Conservation (phyloP, 495 filamentous ascomycete genomes). For the Xylaria telfairii region DNA sequence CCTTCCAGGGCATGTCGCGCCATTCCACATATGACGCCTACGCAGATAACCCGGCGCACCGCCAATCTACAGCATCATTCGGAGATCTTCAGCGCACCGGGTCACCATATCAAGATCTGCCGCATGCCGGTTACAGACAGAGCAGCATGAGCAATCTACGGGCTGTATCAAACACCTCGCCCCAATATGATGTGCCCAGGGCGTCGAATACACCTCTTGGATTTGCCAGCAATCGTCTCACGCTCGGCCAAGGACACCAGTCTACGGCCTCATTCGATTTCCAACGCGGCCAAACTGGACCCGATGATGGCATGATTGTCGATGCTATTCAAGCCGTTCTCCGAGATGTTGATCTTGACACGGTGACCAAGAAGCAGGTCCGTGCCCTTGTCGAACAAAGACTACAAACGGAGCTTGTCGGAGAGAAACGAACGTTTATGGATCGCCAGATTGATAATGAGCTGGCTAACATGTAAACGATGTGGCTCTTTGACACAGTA, state of each 20-base stretch:
- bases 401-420: constrained; percentile 82
- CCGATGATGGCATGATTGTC: constrained; percentile 76
- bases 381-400: constrained; percentile 89
- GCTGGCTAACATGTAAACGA: constrained; percentile 88
- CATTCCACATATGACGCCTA: constrained; percentile 46
- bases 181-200: constrained; percentile 36
- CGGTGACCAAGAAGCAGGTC: constrained; percentile 97
- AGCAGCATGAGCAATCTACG: constrained; percentile 48
- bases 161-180: constrained; percentile 39
- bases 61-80: constrained; percentile 59
- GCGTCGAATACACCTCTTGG: constrained; percentile 50
- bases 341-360: constrained; percentile 91
- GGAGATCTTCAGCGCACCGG: constrained; percentile 50
- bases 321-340: constrained; percentile 84
- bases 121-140: constrained; percentile 38
- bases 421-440: constrained; percentile 82
- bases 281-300: constrained; percentile 67
- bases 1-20: constrained; percentile 61
- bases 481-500: not conserved
- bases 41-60: constrained; percentile 48
- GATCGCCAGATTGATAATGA: constrained; percentile 92
- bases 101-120: constrained; percentile 58
- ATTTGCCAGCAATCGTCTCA: constrained; percentile 46
- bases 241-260: constrained; percentile 54
- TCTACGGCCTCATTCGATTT: constrained; percentile 81